phyloP scores from a whole-genome alignment of 2,329 filamentous ascomycete genomes.

The Fusarium oxysporum region DNA sequence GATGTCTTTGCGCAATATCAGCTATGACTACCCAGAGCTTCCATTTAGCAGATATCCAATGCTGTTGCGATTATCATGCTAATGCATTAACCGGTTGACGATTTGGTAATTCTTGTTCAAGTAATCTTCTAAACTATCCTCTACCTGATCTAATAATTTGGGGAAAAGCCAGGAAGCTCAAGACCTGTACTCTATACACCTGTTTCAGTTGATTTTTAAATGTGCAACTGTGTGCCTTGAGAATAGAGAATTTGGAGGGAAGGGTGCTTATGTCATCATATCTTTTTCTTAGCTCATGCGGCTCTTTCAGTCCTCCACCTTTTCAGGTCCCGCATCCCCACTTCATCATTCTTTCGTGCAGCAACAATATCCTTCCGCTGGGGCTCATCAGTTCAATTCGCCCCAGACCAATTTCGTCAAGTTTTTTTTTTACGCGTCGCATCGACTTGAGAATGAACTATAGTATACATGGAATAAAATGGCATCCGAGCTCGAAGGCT shows the following conservation, averaged over 20 bases:
- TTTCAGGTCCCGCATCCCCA: constrained; percentile 34
- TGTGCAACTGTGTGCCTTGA: too few relatives aligned
- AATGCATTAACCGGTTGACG: too few relatives aligned
- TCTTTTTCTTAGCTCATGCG: not conserved
- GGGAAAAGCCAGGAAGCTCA: not conserved
- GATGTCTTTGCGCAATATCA: not conserved
- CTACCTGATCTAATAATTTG: not conserved
- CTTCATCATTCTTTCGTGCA: constrained; percentile 35
- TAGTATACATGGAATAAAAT: constrained; percentile 40
- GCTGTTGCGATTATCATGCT: not conserved
- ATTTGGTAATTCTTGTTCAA: too few relatives aligned
- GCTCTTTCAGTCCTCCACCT: constrained; percentile 17
- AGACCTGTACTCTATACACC: not conserved
- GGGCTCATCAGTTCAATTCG: constrained; percentile 48
- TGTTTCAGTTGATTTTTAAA: not conserved
- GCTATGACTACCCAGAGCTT: not conserved
- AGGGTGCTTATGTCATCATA: constrained; percentile 40
- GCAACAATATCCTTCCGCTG: constrained; percentile 29
- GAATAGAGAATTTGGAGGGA: not conserved
- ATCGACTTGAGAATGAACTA: constrained; percentile 45
- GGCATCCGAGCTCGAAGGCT: constrained; percentile 54
- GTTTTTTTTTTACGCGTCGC: constrained; percentile 30
- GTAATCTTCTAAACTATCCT: not conserved
- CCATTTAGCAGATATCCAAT: not conserved
- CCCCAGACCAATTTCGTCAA: constrained; percentile 37